Percentiles rank a stretch among this genome's conserved stretches.
Evolutionary conservation across 106 monocot species (phyloP).

Genomic region (Xerophyta viscosa): DNA sequence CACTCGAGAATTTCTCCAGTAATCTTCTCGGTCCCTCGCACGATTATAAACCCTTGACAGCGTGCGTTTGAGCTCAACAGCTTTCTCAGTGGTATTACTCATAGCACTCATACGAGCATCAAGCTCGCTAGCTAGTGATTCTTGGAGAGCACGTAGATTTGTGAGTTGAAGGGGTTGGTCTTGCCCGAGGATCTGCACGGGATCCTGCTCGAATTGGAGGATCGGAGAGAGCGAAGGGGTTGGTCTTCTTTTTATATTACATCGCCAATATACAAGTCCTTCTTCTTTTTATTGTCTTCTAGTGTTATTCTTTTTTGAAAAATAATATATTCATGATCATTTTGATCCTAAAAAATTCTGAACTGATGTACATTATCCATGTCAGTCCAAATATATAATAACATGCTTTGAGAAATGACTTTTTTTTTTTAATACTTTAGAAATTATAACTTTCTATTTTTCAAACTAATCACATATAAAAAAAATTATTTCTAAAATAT

Average conservation of each 20-base stretch:
- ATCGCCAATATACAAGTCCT: too few relatives aligned
- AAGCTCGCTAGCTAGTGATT: conserved; percentile 88
- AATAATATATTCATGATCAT: too few relatives aligned
- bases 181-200: conserved; percentile 85
- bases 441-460: too few relatives aligned
- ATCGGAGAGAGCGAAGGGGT: conserved; percentile 71
- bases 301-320: too few relatives aligned
- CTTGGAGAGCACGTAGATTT: conserved; percentile 90
- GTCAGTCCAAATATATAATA: too few relatives aligned
- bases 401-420: too few relatives aligned
- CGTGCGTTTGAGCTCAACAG: conserved; percentile 45
- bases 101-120: conserved; percentile 91
- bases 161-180: conserved; percentile 86
- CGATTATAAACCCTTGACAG: conserved; percentile 65
- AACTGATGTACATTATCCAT: too few relatives aligned
- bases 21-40: conserved; percentile 80
- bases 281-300: too few relatives aligned
- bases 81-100: conserved; percentile 88
- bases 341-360: too few relatives aligned
- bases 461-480: too few relatives aligned
- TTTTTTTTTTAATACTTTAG: too few relatives aligned
- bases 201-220: conserved; percentile 94
- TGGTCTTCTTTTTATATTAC: conserved; percentile 47
- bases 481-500: too few relatives aligned
- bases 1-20: conserved; percentile 86